Evolutionary conservation across 2,329 filamentous ascomycete genomes (phyloP), one percentile per base, ranked within the genome.

Genomic region (Thelonectria olida): DNA sequence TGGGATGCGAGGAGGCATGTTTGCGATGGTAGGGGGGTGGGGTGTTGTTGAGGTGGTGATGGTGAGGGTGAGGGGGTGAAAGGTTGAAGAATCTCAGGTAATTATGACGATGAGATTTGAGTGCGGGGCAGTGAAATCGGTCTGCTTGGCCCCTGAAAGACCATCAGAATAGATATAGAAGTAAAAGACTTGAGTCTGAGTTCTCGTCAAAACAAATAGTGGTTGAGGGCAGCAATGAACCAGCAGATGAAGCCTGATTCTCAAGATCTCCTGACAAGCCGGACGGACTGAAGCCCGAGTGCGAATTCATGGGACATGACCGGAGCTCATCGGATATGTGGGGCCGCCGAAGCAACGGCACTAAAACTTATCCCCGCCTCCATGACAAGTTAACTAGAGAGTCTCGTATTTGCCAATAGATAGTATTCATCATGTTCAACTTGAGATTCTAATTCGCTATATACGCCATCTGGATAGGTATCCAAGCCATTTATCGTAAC

Each of bases 1-100:
- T 7, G 85, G 85, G 63, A 87, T 80, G 39, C 82, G 80, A 4
- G 82, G 80, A 27, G 82, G 76, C 78, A 80, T 84, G 15, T 50
- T 61, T 25, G 19, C 38, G 4, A 41, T 54, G 20, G 19, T 50
- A 28, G 19, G 25, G 19, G 20, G 22, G 38, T 22, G 5, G 22
- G 23, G 13, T 19, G 15, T 27, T 7, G 45, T 52, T 20, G 17
- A 22, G 15, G 12, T 41, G 17, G 38, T 8, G 15, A 41, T 41
- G 38, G 12, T 22, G 15, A 9, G 12, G 17, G 17, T 41, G 38
- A 41, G 7, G 17, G 9, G 17, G 19, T 22, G 5, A 23, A 23
- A 22, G 20, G 39, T 39, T 41, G 19, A 20, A 41, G n/a, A 20
- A n/a, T 41, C n/a, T 7, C 9, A 13, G 31, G 15, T 13, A 13